A percentile compares a stretch with the other conserved stretches of the same genome.
Conservation (phyloP, 306 rosid species). For the Malus fusca region DNA sequence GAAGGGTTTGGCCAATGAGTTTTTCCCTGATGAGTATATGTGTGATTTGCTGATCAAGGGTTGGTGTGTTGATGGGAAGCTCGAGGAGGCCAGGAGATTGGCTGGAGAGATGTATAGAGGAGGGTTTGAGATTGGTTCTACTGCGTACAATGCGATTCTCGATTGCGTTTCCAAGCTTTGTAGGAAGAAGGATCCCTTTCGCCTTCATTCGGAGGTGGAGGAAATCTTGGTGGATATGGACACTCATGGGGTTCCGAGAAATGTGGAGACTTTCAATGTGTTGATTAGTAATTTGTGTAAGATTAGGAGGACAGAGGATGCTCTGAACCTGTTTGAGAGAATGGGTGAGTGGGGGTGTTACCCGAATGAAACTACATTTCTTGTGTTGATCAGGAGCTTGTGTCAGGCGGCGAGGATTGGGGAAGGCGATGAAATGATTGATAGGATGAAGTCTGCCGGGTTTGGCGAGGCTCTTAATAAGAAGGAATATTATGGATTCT, state of each 20-base stretch:
- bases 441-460: slow-evolving; percentile 66
- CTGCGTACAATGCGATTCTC: slow-evolving; percentile 64
- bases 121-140: slow-evolving; percentile 59
- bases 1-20: slow-evolving; percentile 52
- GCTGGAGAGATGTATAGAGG: slow-evolving; percentile 82
- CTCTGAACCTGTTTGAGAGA: slow-evolving; percentile 36
- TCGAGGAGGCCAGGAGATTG: slow-evolving; percentile 63
- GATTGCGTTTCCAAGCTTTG: slow-evolving; percentile 69
- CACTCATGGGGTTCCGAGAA: slow-evolving; percentile 56
- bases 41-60: slow-evolving; percentile 63
- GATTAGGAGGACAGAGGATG: slow-evolving; percentile 65
- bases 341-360: slow-evolving; percentile 65
- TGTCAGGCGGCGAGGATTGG: slow-evolving; percentile 74
- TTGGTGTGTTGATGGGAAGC: slow-evolving; percentile 62
- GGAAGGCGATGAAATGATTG: slow-evolving; percentile 89
- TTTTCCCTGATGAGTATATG: slow-evolving; percentile 51
- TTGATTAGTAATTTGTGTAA: slow-evolving; percentile 66
- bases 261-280: slow-evolving; percentile 73
- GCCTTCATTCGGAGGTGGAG: slow-evolving; percentile 56
- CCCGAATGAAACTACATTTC: slow-evolving; percentile 39
- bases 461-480: slow-evolving; percentile 41
- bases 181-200: slow-evolving; percentile 61
- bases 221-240: slow-evolving; percentile 66
- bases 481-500: slow-evolving; percentile 51
- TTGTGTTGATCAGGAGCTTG: slow-evolving; percentile 52